Evolutionary conservation across 805 yeast species (phyloP), one percentile per base, ranked within the genome.

Genomic region (Ogataea nakhonphanomensis): DNA sequence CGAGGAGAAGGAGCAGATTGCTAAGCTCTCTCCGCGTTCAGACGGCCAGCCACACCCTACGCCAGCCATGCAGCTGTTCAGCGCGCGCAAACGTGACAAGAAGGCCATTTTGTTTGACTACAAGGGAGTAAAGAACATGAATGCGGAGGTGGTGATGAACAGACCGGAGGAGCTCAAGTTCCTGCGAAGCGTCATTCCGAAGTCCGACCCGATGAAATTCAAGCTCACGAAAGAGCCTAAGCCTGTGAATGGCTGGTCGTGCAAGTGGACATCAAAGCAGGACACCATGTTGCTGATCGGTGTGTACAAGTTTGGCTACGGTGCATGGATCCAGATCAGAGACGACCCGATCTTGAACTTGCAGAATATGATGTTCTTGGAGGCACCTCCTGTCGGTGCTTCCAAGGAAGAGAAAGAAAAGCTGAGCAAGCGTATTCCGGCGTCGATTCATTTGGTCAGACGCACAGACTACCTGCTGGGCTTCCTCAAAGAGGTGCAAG

Each of bases 261-360:
- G 95, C 53, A 79, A 78, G 22, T 93, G 99, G 99, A 70, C 71
- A 3, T 70, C 73, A 10, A 77, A 71, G 24, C 95, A 93, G 58
- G 99, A 93, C 61, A 84, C 89, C 37, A 84, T 80, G 79, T 70
- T 93, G 39, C 62, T 93, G 45, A 77, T 85, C 25, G 99, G 99
- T 48, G 84, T 91, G 15, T 74, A 76, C 56, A 89, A 87, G 64
- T 90, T 90, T 63, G 99, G 99, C 0, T 90, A 88, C 61, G 98
- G 98, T 12, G 81, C 96, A 1, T 93, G 99, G 99, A 60, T 74
- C 3, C 90, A 85, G 56, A 90, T 93, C 33, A 73, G 99, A 57
- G 99, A 93, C 65, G 99, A 93, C 64, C 98, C 99, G 2, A 74
- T 87, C 37, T 71, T 93, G 43, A 90, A 89, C 8, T 69, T 93